phyloP scores from a whole-genome alignment of 2,329 filamentous ascomycete genomes.

The Cucurbitaria berberidis region DNA sequence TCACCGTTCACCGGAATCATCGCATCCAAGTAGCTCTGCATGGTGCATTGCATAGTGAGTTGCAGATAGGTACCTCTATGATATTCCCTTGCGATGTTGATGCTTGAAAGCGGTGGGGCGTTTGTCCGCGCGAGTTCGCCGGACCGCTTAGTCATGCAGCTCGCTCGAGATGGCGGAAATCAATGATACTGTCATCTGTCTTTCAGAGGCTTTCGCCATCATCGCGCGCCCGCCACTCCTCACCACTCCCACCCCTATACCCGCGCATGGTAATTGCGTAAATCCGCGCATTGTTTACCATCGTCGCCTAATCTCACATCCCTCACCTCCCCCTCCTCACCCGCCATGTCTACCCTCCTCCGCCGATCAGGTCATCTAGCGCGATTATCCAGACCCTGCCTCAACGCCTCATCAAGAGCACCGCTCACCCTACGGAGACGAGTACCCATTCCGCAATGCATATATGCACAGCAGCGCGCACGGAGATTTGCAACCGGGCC shows the following conservation, averaged over 20 bases:
- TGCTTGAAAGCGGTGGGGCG: not conserved
- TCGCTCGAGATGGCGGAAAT: constrained; percentile 13
- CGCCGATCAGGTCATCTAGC: constrained; percentile 71
- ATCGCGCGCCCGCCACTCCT: constrained; percentile 19
- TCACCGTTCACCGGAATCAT: too few species aligned
- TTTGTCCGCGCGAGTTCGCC: not conserved
- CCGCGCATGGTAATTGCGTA: constrained; percentile 24
- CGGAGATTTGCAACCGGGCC: constrained; percentile 52
- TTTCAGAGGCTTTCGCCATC: constrained; percentile 21
- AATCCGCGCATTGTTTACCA: constrained; percentile 1
- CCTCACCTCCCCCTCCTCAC: constrained; percentile 22
- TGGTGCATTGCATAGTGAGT: too few species aligned
- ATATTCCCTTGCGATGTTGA: too few species aligned
- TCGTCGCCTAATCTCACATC: constrained; percentile 10
- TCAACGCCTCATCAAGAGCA: constrained; percentile 59
- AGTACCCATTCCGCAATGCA: constrained; percentile 50
- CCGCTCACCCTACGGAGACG: constrained; percentile 46
- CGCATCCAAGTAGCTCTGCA: too few species aligned
- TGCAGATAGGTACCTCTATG: too few species aligned
- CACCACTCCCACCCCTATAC: constrained; percentile 1
- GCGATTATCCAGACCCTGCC: constrained; percentile 64
- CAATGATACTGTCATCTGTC: constrained; percentile 21
- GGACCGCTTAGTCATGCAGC: constrained; percentile 14
- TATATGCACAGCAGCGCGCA: constrained; percentile 52
- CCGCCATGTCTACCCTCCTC: constrained; percentile 70